Percentiles rank a stretch among this genome's conserved stretches.
phyloP scores from a whole-genome alignment of 179 eudicot species.

The Silene vulgaris region DNA sequence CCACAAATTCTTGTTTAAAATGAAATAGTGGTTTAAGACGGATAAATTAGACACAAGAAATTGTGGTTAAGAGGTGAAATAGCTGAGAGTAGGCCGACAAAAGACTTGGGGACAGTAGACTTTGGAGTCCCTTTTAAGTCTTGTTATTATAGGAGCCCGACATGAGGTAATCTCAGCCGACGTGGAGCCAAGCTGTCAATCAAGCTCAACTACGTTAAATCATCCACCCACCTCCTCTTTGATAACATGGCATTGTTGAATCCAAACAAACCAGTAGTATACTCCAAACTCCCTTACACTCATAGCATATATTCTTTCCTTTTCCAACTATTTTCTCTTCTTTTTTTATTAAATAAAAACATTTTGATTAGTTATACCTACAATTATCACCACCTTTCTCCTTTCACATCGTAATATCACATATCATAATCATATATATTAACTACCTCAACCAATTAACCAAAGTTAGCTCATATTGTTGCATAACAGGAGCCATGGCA shows the following conservation, averaged over 20 bases:
- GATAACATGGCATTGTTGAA: not conserved
- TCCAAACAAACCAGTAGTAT: constrained; percentile 7
- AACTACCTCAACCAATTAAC: not conserved
- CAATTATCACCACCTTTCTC: too few relatives aligned
- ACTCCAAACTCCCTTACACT: constrained; percentile 3
- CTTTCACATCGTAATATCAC: too few relatives aligned
- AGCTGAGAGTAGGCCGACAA: not conserved
- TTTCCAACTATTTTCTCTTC: not conserved
- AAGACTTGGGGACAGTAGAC: not conserved
- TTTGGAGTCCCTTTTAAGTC: not conserved
- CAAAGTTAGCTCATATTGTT: not conserved
- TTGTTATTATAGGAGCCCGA: not conserved
- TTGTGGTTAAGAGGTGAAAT: too few relatives aligned
- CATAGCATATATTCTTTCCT: constrained; percentile 21
- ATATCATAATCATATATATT: not conserved
- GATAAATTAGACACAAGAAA: too few relatives aligned
- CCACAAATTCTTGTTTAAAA: too few relatives aligned
- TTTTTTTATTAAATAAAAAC: not conserved
- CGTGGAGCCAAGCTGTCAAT: constrained; percentile 17
- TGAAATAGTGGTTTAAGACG: too few relatives aligned
- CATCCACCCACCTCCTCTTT: constrained; percentile 5
- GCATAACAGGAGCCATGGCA: constrained; percentile 23
- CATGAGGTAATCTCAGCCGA: not conserved
- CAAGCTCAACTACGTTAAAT: not conserved
- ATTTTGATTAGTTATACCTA: not conserved